Evolutionary conservation across 2,329 filamentous ascomycete species (phyloP), one percentile per base, ranked within the genome.

Genomic region (Pseudodiploospora longispora): DNA sequence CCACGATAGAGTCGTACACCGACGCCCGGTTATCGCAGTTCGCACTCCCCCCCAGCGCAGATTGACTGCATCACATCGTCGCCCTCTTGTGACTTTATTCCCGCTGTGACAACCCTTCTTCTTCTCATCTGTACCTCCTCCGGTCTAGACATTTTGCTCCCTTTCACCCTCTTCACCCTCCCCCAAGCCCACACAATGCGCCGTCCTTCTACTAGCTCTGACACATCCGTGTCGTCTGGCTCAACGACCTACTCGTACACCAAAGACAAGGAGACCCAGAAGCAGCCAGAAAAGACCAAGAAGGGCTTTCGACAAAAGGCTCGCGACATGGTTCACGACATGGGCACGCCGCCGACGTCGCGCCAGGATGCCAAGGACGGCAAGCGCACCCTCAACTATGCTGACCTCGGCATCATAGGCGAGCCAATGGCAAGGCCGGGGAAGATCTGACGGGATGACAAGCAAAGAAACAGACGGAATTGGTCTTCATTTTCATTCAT

Each of bases 351-450:
- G 36, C 60, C 60, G 2, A 63, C 60, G 9, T 43, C 48, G 29
- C 50, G 58, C 38, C 57, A 62, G 44, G 60, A 63, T 44, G 59
- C 52, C 41, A 59, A 56, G 51, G 57, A 56, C 9, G 61, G 61
- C 32, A 61, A 52, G 44, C 46, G 37, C 38, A 57, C 59, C 32
- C 49, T 54, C 43, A 57, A 55, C 36, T 58, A 56, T 49, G 47
- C 54, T 39, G 55, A 61, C 31, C 49, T 58, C 36, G 52, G 46
- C 29, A 36, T 59, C 31, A 42, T 59, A 31, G 48, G 54, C 10
- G 51, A 55, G 6, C 48, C 47, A 12, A 32, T 61, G 47, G 52
- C 51, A 50, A 53, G 49, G 28, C 47, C 54, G 19, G 39, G 55
- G 6, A 50, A 40, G 28, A 48, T 59, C 38, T 43, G 36, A 31